These are phyloP conservation scores for Epithemia pelagica DNA, from an alignment of 108 stramenopile genomes.

Conservation along the genomic window DNA sequence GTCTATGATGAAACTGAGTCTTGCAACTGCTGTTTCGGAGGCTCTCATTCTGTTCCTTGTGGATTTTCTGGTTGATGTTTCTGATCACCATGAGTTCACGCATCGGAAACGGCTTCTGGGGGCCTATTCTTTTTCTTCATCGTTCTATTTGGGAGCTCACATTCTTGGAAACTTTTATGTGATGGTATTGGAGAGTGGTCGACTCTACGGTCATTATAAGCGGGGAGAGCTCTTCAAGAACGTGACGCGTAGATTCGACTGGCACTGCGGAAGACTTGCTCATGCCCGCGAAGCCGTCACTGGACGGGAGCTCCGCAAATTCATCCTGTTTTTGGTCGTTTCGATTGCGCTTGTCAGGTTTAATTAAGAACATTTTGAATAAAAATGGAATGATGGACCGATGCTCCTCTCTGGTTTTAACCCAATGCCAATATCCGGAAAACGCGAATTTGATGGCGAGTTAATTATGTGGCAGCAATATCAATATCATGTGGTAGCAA, in stretches of 20 bases:
- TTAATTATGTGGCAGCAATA: too few relatives aligned
- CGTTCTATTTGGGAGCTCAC: slow-evolving; percentile 24
- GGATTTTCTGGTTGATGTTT: slow-evolving; percentile 13
- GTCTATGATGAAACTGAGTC: not conserved
- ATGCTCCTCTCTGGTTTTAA: too few relatives aligned
- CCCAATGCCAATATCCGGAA: too few relatives aligned
- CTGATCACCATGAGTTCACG: slow-evolving; percentile 9
- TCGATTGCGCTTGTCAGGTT: too few relatives aligned
- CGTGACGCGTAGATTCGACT: slow-evolving; percentile 32
- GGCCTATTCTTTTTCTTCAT: not conserved
- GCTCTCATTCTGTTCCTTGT: slow-evolving; percentile 3
- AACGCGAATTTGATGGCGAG: too few relatives aligned
- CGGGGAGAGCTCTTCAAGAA: slow-evolving; percentile 15
- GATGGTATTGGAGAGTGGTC: slow-evolving; percentile 29
- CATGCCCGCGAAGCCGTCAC: slow-evolving; percentile 12
- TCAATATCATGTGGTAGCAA: too few relatives aligned
- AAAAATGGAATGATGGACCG: too few relatives aligned
- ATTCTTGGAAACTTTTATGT: slow-evolving; percentile 37
- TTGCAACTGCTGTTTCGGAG: not conserved
- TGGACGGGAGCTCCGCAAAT: slow-evolving; percentile 22
- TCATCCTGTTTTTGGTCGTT: slow-evolving; percentile 23
- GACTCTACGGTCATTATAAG: slow-evolving; percentile 28
- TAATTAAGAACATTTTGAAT: too few relatives aligned
- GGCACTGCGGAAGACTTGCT: slow-evolving; percentile 36
- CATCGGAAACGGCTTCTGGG: slow-evolving; percentile 17